Percentiles rank a stretch among this genome's conserved stretches.
Evolutionary conservation across 2,329 filamentous ascomycete species (phyloP).

Genomic region (Amesomyces nigricolor): DNA sequence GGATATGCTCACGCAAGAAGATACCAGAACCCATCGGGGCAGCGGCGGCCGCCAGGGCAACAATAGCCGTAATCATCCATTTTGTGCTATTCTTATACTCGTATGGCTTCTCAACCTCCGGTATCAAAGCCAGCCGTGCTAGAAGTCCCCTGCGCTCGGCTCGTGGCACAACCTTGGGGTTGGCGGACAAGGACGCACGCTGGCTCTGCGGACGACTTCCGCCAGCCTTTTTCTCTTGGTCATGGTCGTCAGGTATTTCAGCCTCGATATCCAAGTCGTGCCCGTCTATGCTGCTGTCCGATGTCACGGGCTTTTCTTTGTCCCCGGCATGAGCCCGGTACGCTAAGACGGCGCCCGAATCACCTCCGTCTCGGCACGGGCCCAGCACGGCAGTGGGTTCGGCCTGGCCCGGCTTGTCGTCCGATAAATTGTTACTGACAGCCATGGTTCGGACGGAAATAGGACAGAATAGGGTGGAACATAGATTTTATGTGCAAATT

Average conservation of each 20-base stretch:
- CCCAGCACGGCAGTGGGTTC: constrained; percentile 4
- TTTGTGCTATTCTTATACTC: constrained; percentile 69
- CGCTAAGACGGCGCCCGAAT: not conserved
- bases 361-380: not conserved
- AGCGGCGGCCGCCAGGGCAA: constrained; percentile 69
- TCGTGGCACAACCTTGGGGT: constrained; percentile 37
- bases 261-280: constrained; percentile 9
- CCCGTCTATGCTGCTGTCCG: constrained; percentile 12
- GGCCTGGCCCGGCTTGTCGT: constrained; percentile 9
- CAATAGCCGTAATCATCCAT: constrained; percentile 76
- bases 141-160: constrained; percentile 63
- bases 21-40: constrained; percentile 82
- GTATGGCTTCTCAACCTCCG: constrained; percentile 72
- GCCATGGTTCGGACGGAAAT: constrained; percentile 6
- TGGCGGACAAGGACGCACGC: constrained; percentile 38
- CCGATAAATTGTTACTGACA: not conserved
- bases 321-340: not conserved
- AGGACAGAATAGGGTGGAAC: not conserved
- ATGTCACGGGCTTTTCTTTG: constrained; percentile 1
- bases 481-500: not conserved
- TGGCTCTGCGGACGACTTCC: constrained; percentile 23
- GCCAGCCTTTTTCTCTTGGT: not conserved
- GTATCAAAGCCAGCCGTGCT: constrained; percentile 62
- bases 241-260: not conserved
- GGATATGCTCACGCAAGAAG: constrained; percentile 61